Evolutionary conservation across 305 asterid genomes (phyloP), one percentile per base, ranked within the genome.

Genomic region (Fraxinus nigra): DNA sequence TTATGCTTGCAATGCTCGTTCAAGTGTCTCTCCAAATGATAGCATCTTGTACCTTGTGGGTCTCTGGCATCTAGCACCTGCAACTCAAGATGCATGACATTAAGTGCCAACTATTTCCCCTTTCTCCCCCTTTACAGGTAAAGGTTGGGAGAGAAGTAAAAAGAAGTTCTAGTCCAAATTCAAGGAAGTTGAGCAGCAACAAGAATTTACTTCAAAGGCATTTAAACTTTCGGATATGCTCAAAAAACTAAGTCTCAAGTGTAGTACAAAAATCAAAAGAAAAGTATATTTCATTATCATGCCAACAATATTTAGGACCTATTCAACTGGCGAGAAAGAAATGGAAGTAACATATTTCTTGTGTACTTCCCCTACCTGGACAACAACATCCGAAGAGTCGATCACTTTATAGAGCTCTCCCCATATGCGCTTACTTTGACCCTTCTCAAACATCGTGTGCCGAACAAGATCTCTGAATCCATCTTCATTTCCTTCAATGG

Each of bases 401-500:
- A 96, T 90, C 78, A 96, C 99, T 92, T 94, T 96, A 89, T 94
- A 96, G 63, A 96, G 98, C 86, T 96, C 99, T 81, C 99, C 97
- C 99, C 99, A 96, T 84, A 96, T 94, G 86, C 98, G 98, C 82
- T 96, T 96, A 87, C 99, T 96, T 87, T 96, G 98, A 81, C 99
- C 98, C 82, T 96, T 96, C 61, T 94, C 99, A 85, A 96, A 96
- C 95, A 96, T 91, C 2, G 87, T 94, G 86, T 96, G 98, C 63
- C 99, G 89, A n/a, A 94, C 99, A 75, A 91, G 95, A 86, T 94
- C 98, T 85, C 95, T 90, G 83, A 91, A 89, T 32, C 98, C 97
- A 88, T 94, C 97, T 78, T 87, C 94, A 89, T 85, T 91, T 82
- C 82, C 97, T 88, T 89, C 95, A 7, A 89, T 70, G 37, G 95